Evolutionary conservation across 2,329 filamentous ascomycete genomes (phyloP), one percentile per base, ranked within the genome.

Genomic region (Pseudocercospora musae): DNA sequence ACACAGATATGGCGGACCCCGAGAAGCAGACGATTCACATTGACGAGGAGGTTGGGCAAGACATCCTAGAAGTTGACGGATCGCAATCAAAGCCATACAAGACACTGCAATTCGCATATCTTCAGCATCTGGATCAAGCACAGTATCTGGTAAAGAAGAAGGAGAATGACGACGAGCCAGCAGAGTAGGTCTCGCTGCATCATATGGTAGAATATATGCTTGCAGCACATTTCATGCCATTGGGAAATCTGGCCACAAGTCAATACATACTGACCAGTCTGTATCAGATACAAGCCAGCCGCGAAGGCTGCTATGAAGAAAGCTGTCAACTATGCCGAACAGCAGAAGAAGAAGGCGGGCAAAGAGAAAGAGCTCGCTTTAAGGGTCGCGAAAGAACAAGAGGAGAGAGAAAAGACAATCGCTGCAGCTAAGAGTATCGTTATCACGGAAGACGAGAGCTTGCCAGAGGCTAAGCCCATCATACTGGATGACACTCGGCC

Each of bases 281-380:
- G 9, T 29, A 25, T 21, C 23, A 84, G 87, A 70, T 96, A 89
- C 89, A 94, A 93, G 80, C 87, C 89, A 59, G 89, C 87, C 20
- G 88, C 90, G 64, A 96, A 95, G 81, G 90, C 89, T 63, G 91
- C 91, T 21, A 77, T 92, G 74, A 96, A 96, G 82, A 96, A 96
- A 79, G 90, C 89, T 3, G 86, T 86, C 80, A 88, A 87, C 76
- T 87, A 87, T 67, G 87, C 87, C 67, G 90, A 92, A 69, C 82
- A 84, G 67, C 87, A 91, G 77, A 90, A 91, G 84, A 93, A 92
- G 84, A 96, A 96, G 83, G 84, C 89, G 49, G 85, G 85, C 70
- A 92, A 92, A 79, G 89, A 90, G 76, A 84, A 88, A 69, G 88
- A 92, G 73, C 80, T 87, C 66, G 88, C 87, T 59, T 86, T 89